Evolutionary conservation across 2,329 filamentous ascomycete species (phyloP).

Genomic region (Colletotrichum tropicicola): DNA sequence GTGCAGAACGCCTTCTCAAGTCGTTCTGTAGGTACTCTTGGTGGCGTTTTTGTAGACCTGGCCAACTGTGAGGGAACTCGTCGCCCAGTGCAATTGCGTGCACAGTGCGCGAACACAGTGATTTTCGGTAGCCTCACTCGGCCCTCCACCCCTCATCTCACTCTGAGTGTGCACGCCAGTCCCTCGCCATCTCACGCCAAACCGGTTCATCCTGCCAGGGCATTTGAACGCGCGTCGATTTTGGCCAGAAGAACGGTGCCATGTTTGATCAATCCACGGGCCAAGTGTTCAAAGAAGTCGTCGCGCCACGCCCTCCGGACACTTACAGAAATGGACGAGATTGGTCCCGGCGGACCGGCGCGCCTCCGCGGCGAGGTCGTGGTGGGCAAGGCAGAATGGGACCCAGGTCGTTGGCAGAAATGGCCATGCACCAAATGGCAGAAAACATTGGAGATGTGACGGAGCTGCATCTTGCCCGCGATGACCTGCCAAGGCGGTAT

Average conservation of each 20-base stretch:
- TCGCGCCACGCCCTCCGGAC: constrained; percentile 38
- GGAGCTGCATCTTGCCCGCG: constrained; percentile 38
- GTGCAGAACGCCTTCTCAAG: no score
- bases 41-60: no score
- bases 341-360: constrained; percentile 45
- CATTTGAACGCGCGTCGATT: neutral
- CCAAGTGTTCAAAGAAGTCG: constrained; percentile 48
- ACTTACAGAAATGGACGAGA: constrained; percentile 36
- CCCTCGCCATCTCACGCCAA: neutral
- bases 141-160: neutral
- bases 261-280: constrained; percentile 46
- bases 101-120: constrained; percentile 1
- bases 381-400: constrained; percentile 38
- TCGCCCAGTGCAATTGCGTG: neutral
- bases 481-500: constrained; percentile 43
- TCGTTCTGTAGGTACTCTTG: no score
- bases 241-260: neutral
- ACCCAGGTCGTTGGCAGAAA: constrained; percentile 47
- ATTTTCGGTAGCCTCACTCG: no score
- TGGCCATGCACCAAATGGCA: constrained; percentile 47
- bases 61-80: neutral
- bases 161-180: neutral
- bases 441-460: constrained; percentile 47
- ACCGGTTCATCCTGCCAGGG: neutral
- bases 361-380: constrained; percentile 34